Evolutionary conservation across 1,284 basidiomycete genomes (phyloP).

Genomic region (Stereum hirsutum): DNA sequence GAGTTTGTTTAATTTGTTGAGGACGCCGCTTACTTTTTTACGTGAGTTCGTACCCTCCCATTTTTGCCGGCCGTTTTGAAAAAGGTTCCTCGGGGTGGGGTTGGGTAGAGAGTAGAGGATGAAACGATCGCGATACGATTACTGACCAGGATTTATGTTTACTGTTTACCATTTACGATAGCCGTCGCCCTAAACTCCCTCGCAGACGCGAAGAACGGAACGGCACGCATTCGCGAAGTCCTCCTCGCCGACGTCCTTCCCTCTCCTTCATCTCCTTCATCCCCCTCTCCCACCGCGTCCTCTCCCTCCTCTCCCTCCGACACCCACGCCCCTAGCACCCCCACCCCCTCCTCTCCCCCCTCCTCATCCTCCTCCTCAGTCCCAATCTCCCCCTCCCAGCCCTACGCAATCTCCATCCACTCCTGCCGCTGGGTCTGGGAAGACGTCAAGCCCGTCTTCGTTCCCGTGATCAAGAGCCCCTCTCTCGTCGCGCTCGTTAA

Average conservation of each 20-base stretch:
- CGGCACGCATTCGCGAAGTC: constrained; percentile 56
- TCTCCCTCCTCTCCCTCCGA: too few relatives aligned
- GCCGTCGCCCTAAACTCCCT: constrained; percentile 71
- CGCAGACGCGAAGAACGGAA: constrained; percentile 73
- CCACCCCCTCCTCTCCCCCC: constrained; percentile 55
- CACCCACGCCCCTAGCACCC: constrained; percentile 40
- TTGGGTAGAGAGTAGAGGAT: too few relatives aligned
- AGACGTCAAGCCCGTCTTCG: neutral
- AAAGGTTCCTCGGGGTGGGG: neutral
- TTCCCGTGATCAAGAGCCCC: too few relatives aligned
- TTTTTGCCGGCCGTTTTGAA: too few relatives aligned
- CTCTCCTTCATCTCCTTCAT: too few relatives aligned
- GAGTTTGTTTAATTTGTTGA: constrained; percentile 72
- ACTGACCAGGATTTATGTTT: too few relatives aligned
- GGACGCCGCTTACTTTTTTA: constrained; percentile 70
- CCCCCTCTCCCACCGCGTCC: too few relatives aligned
- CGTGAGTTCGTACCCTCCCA: constrained; percentile 33
- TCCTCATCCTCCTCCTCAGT: constrained; percentile 83
- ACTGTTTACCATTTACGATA: constrained; percentile 18
- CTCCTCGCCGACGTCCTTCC: constrained; percentile 78
- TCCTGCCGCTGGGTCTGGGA: too few relatives aligned
- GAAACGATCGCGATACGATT: too few relatives aligned
- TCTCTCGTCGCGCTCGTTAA: too few relatives aligned
- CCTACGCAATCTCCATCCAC: neutral
- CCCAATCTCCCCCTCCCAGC: constrained; percentile 41